phyloP scores from a whole-genome alignment of 371 early-diverging fungal genomes.

The Mucor sp. region DNA sequence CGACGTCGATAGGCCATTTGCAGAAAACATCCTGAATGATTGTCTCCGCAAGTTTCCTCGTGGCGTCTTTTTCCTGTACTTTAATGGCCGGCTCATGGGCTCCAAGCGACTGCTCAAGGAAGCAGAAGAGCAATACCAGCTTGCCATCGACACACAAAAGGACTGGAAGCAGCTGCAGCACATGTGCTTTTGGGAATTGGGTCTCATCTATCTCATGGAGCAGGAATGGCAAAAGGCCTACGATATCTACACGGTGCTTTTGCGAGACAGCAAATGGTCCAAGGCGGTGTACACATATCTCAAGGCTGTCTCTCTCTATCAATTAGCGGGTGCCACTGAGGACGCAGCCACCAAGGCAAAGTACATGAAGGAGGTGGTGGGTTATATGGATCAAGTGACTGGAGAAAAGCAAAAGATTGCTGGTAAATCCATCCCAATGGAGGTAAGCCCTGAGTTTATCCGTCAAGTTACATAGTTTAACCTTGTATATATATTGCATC shows the following conservation, averaged over 20 bases:
- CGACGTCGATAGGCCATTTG: conserved; percentile 52
- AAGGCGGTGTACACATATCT: conserved; percentile 73
- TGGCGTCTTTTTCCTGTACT: conserved; percentile 68
- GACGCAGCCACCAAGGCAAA: conserved; percentile 14
- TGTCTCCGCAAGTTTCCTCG: conserved; percentile 52
- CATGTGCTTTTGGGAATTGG: conserved; percentile 78
- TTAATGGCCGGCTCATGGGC: conserved; percentile 57
- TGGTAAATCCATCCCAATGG: conserved; percentile 78
- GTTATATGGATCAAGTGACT: conserved; percentile 61
- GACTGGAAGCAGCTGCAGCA: conserved; percentile 82
- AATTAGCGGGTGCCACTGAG: conserved; percentile 9
- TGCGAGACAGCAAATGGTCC: conserved; percentile 76
- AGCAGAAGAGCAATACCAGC: conserved; percentile 53
- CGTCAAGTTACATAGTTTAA: background rate
- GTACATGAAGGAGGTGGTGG: conserved; percentile 22
- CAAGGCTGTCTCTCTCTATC: conserved; percentile 58
- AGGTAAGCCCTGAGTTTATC: conserved; percentile 36
- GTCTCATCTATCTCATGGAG: conserved; percentile 47
- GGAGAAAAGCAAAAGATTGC: conserved; percentile 69
- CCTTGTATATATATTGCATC: background rate
- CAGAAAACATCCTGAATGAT: conserved; percentile 39
- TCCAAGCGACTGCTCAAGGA: conserved; percentile 46
- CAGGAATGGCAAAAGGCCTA: conserved; percentile 57
- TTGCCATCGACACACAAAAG: conserved; percentile 46
- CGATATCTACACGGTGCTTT: conserved; percentile 56